Conservation (phyloP, 495 filamentous ascomycete species). For the Podospora bellae-mahoneyi region DNA sequence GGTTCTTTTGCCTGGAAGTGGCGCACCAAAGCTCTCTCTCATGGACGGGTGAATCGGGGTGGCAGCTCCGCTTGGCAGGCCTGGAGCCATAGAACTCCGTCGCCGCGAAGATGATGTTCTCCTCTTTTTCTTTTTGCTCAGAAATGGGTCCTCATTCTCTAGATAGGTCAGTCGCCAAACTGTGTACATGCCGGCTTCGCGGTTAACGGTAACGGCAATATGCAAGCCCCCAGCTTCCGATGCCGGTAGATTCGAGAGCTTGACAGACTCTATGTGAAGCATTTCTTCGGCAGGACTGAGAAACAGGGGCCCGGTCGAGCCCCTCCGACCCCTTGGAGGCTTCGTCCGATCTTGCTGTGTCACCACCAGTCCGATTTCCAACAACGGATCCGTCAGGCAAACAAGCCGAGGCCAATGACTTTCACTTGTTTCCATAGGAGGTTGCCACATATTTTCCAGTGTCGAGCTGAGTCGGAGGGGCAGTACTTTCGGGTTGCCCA, state of each 20-base stretch:
- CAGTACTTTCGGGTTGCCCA: constrained; percentile 50
- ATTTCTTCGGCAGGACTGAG: constrained; percentile 73
- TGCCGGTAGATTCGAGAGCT: constrained; percentile 18
- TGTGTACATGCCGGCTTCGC: constrained; percentile 66
- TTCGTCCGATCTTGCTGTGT: constrained; percentile 40
- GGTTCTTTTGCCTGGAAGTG: constrained; percentile 43
- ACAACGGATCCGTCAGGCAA: constrained; percentile 79
- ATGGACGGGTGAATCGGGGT: constrained; percentile 64
- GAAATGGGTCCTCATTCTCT: constrained; percentile 54
- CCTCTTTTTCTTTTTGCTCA: constrained; percentile 46
- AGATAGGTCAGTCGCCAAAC: constrained; percentile 75
- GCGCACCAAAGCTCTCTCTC: constrained; percentile 50
- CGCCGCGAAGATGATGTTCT: constrained; percentile 58
- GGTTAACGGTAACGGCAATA: constrained; percentile 78
- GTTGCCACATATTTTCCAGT: constrained; percentile 49
- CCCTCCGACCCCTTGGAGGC: constrained; percentile 20
- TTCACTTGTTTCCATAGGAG: constrained; percentile 43
- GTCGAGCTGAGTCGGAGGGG: constrained; percentile 44
- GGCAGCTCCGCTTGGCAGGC: constrained; percentile 69
- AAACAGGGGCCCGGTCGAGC: constrained; percentile 29
- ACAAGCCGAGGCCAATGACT: constrained; percentile 74
- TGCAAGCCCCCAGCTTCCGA: constrained; percentile 48
- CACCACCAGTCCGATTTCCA: constrained; percentile 82
- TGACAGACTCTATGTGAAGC: constrained; percentile 59
- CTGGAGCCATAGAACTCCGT: constrained; percentile 82